Evolutionary conservation across 257 asterid species (phyloP), one percentile per base, ranked within the genome.

Genomic region (Nicotiana noctiflora): DNA sequence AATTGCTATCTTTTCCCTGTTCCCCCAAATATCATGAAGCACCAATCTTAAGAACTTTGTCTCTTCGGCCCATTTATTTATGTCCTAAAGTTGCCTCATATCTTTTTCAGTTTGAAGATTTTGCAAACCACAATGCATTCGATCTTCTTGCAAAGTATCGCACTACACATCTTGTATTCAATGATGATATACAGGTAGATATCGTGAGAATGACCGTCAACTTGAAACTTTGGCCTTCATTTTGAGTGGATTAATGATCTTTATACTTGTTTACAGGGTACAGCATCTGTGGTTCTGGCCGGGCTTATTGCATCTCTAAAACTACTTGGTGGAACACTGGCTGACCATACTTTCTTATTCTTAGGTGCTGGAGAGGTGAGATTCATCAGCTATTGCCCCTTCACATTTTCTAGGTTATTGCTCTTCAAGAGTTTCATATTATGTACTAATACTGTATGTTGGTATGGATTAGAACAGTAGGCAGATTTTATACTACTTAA

Each of bases 291-390:
- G 75, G 98, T 94, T 82, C 90, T 94, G 72, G 91, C 97, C 40
- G 98, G 98, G 81, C 90, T 94, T 56, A 85, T 94, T 57, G 86
- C 98, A 13, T 88, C 97, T 80, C 89, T 91, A 80, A 91, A 84
- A 84, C 23, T 90, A 83, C 55, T 93, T 6, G 95, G 98, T 49
- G 96, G 97, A 80, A 85, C 90, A 49, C 87, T 94, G 84, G 86
- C 91, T 8, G 98, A 94, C 84, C 97, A 94, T 23, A 94, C 92
- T 60, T 94, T 93, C 97, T 88, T 94, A 81, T 94, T 94, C 91
- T 86, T 93, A 81, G 98, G 98, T n/a, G 98, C 98, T 46, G 98
- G 98, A 84, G 98, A 93, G 98, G 98, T 94, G 82, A 79, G 61
- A 18, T 21, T 68, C 31, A 0, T 29, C 57, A 55, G 57, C 18